phyloP scores from a whole-genome alignment of 139 green algal genomes.

The Chlamydomonas eustigma region DNA sequence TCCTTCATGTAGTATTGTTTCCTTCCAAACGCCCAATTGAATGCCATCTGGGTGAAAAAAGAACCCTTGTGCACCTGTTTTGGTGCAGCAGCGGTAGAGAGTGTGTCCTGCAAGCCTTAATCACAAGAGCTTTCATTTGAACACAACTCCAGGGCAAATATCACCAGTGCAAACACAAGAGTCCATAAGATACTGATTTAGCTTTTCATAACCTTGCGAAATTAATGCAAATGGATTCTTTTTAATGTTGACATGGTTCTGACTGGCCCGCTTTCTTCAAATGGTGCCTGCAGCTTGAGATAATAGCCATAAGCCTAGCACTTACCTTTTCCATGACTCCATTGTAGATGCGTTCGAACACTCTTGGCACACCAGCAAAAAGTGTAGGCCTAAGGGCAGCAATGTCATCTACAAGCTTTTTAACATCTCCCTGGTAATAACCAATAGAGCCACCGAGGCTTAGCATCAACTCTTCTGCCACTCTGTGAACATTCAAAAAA shows the following conservation, averaged over 20 bases:
- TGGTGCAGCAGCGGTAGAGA: background rate
- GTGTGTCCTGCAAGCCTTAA: no score
- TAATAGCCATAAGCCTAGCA: no score
- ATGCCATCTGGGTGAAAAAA: slow-evolving; percentile 32
- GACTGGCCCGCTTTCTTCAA: no score
- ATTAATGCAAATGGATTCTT: no score
- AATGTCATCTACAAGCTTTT: slow-evolving; percentile 74
- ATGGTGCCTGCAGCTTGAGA: no score
- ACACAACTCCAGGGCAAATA: no score
- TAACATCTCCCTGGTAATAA: slow-evolving; percentile 68
- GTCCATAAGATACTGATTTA: no score
- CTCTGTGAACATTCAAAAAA: slow-evolving; percentile 35
- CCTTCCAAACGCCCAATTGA: slow-evolving; percentile 33
- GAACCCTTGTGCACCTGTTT: slow-evolving; percentile 15
- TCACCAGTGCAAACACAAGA: no score
- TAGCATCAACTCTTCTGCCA: slow-evolving; percentile 66
- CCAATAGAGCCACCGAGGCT: slow-evolving; percentile 52
- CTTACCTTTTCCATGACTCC: slow-evolving; percentile 37
- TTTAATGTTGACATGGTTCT: no score
- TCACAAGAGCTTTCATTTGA: background rate
- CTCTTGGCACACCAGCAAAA: slow-evolving; percentile 74
- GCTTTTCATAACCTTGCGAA: no score
- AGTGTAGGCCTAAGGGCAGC: slow-evolving; percentile 62
- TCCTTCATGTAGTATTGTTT: slow-evolving; percentile 45
- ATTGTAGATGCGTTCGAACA: slow-evolving; percentile 79